A percentile compares a stretch with the other conserved stretches of the same genome.
Conservation (phyloP, 306 rosid genomes). For the Ormosia emarginata region DNA sequence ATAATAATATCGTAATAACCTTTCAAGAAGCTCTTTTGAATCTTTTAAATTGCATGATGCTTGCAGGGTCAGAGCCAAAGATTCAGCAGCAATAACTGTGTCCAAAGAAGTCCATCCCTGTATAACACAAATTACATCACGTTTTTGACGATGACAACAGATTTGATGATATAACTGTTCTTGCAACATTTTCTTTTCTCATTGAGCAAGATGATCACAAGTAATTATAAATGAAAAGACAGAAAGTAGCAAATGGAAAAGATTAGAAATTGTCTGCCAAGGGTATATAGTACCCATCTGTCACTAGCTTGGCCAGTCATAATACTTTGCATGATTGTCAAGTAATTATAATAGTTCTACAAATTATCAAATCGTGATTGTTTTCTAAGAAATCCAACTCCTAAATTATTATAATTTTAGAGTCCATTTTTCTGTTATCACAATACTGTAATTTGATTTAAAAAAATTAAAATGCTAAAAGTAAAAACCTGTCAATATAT, state of each 20-base stretch:
- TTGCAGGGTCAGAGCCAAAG: constrained; percentile 68
- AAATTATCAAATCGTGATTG: constrained; percentile 9
- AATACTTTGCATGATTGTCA: background rate
- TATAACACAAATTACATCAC: constrained; percentile 13
- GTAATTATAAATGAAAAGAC: constrained; percentile 14
- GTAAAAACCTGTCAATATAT: background rate
- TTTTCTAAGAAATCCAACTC: background rate
- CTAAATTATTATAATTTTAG: background rate
- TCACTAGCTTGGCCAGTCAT: background rate
- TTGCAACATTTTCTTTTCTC: constrained; percentile 12
- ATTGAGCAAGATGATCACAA: background rate
- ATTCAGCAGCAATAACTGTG: constrained; percentile 69
- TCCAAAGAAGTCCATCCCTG: constrained; percentile 89
- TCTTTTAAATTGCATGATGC: constrained; percentile 54
- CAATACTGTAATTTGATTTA: background rate
- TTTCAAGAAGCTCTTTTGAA: constrained; percentile 80
- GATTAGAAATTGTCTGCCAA: background rate
- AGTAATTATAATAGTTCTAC: background rate
- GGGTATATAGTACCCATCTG: background rate
- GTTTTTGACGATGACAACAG: background rate
- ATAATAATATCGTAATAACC: constrained; percentile 38
- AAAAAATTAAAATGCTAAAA: background rate
- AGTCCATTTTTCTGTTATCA: background rate
- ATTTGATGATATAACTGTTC: background rate
- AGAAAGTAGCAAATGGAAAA: constrained; percentile 9